Conservation (phyloP, 495 filamentous ascomycete species). For the Podospora australis region DNA sequence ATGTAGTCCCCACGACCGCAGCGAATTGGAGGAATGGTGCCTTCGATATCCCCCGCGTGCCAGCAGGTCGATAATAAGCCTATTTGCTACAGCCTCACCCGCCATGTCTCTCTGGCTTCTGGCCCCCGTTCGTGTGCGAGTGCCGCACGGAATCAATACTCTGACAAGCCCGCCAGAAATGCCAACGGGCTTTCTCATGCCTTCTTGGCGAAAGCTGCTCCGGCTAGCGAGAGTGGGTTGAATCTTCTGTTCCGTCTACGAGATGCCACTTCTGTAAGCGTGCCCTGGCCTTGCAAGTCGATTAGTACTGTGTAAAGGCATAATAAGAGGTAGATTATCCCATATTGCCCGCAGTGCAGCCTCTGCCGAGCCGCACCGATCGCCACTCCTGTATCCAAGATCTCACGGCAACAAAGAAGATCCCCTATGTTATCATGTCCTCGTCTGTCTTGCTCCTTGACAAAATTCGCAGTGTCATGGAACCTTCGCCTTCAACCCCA, state of each 20-base stretch:
- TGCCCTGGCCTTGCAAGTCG: slow-evolving; percentile 4
- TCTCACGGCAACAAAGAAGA: not conserved
- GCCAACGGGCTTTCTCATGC: slow-evolving; percentile 5
- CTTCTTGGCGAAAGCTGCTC: slow-evolving; percentile 12
- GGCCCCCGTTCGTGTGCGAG: slow-evolving; percentile 14
- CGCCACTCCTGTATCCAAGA: not conserved
- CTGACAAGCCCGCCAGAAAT: slow-evolving; percentile 15
- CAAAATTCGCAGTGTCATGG: slow-evolving; percentile 18
- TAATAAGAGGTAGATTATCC: slow-evolving; percentile 11
- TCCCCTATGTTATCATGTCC: not conserved
- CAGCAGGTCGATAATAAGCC: slow-evolving; percentile 12
- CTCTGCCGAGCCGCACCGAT: slow-evolving; percentile 17
- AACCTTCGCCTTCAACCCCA: not conserved
- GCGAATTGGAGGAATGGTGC: slow-evolving; percentile 3
- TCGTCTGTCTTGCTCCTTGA: slow-evolving; percentile 5
- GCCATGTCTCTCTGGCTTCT: no score
- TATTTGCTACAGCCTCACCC: slow-evolving; percentile 22
- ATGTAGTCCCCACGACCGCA: slow-evolving; percentile 1
- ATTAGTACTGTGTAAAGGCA: slow-evolving; percentile 17
- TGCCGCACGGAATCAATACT: slow-evolving; percentile 18
- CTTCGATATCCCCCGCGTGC: slow-evolving; percentile 21
- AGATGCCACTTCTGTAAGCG: slow-evolving; percentile 6
- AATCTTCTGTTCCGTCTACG: slow-evolving; percentile 9
- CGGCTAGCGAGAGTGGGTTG: slow-evolving; percentile 13
- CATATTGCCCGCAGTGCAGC: slow-evolving; percentile 23